phyloP scores from a whole-genome alignment of 2,329 filamentous ascomycete genomes.

The Ilyonectria robusta region DNA sequence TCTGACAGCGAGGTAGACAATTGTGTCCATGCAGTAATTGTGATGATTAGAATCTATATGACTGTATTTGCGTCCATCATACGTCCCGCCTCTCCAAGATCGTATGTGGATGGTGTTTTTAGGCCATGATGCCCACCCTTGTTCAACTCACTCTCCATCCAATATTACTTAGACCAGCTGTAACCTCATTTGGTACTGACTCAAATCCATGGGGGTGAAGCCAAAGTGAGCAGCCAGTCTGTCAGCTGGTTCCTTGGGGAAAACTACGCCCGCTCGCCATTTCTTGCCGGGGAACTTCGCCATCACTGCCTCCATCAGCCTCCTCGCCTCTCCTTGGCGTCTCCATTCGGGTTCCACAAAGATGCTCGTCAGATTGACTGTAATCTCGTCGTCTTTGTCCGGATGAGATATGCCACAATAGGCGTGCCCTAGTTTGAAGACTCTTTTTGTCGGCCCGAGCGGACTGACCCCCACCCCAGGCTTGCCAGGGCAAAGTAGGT shows the following conservation, averaged over 20 bases:
- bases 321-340: constrained; percentile 33
- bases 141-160: background rate
- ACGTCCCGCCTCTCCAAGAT: too few relatives aligned
- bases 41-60: too few relatives aligned
- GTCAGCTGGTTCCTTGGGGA: background rate
- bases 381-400: constrained; percentile 29
- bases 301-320: constrained; percentile 37
- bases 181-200: constrained; percentile 11
- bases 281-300: constrained; percentile 26
- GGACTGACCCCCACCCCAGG: background rate
- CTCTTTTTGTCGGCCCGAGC: constrained; percentile 6
- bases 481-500: constrained; percentile 7
- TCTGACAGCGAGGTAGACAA: too few relatives aligned
- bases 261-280: background rate
- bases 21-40: too few relatives aligned
- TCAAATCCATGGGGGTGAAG: background rate
- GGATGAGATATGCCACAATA: constrained; percentile 39
- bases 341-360: constrained; percentile 39
- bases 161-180: background rate
- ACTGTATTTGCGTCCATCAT: too few relatives aligned
- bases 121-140: too few relatives aligned
- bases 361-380: constrained; percentile 27
- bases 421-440: constrained; percentile 36
- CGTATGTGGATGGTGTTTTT: too few relatives aligned
- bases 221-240: background rate